Base-by-base conservation (phyloP, 163 green algal species). In the Chlamydomonas reinhardtii region DNA sequence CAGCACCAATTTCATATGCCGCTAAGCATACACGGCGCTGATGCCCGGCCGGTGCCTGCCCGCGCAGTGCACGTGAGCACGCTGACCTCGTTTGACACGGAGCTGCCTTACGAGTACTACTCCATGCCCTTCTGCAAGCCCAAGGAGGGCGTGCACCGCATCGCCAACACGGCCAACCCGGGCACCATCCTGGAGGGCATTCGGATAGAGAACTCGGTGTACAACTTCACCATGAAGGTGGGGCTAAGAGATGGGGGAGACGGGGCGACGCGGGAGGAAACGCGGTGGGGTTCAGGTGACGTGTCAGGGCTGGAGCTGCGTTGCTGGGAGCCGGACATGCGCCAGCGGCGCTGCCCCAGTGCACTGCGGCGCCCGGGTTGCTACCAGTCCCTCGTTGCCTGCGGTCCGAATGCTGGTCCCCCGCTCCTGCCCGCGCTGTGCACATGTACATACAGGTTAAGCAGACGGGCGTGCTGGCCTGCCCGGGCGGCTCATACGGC, bases 91-190 rank as follows among this genome's bases (percentile, higher is more conserved):
- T 96, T 93, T 73, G 94, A 97, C 62, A 98, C 96, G 71, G 96
- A 99, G 82, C 89, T 99, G 70, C 97, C 97, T 0, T 98, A 93
- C 73, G 91, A 97, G 24, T 99, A 98, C 89, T 99, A 99, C 89
- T 93, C 89, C 22, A 88, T 98, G 86, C 97, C 97, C 0, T 99
- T 99, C 82, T 99, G 97, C 93, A 94, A 95, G 79, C 97, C 97
- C 16, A 43, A 84, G 14, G 96, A 97, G 82, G 97, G 96, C 27
- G 89, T 98, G 17, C 90, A 95, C 39, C 91, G 90, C 32, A 90
- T 93, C 20, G 82, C 92, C 19, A 91, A 90, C 76, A 92, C 91
- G 59, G 93, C 97, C 70, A 99, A 99, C 89, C 94, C 97, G 20
- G 97, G 97, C 39, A 99, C 97, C 25, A 94, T 99, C 32, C 81